Percentiles rank a stretch among this genome's conserved stretches.
phyloP scores from a whole-genome alignment of 345 rosid species.

The Physaria fendleri region DNA sequence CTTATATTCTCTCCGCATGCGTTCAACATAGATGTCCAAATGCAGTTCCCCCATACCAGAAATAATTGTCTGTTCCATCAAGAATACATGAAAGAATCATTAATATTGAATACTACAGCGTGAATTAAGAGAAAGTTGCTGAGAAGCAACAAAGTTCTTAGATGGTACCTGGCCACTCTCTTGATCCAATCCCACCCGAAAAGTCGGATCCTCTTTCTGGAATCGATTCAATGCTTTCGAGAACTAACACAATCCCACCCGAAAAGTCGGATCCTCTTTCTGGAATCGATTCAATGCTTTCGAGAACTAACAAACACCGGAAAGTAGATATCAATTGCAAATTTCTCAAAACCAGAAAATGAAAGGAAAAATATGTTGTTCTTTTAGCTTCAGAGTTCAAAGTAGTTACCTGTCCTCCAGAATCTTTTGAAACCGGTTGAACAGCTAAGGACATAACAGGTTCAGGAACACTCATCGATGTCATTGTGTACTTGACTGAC shows the following conservation, averaged over 20 bases:
- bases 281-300: constrained; percentile 96
- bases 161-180: constrained; percentile 83
- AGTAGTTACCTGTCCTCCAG: constrained; percentile 83
- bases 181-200: constrained; percentile 96
- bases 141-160: not conserved
- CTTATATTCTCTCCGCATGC: constrained; percentile 93
- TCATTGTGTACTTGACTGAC: constrained; percentile 91
- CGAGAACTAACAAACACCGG: constrained; percentile 61
- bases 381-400: not conserved
- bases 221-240: constrained; percentile 97
- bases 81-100: constrained; percentile 1
- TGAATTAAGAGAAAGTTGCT: not conserved
- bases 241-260: constrained; percentile 94
- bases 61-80: constrained; percentile 69
- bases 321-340: not conserved
- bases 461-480: constrained; percentile 99
- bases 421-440: constrained; percentile 92
- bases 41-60: constrained; percentile 99
- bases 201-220: constrained; percentile 95
- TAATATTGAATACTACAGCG: not conserved
- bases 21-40: constrained; percentile 92
- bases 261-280: constrained; percentile 97
- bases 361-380: not conserved
- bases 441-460: constrained; percentile 98
- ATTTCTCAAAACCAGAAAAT: constrained; percentile 1